Base-by-base conservation (phyloP, 2,329 filamentous ascomycete genomes). In the Emergomyces orientalis region DNA sequence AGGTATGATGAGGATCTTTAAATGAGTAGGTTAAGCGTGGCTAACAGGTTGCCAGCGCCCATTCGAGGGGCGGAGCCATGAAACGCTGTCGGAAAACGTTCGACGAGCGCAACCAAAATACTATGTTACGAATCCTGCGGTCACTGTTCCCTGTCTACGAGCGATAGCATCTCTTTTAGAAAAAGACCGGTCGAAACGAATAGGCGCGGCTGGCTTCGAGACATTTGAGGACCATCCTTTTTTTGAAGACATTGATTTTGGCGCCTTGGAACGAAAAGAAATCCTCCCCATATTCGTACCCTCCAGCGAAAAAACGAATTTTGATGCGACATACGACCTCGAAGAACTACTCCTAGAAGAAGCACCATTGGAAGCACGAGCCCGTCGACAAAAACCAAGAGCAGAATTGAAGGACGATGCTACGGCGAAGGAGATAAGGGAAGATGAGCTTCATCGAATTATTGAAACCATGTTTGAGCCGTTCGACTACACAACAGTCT, bases 271-370 rank as follows among this genome's bases (percentile, higher is more conserved):
- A 73, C 82, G 86, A 66, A 97, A 97, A 74, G 86, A 91, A 71
- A 87, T 97, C 54, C 88, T 92, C 69, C 94, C 94, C 0, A 86
- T 97, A 3, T 99, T 99, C 73, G 84, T 89, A 25, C 94, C 94
- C 0, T 96, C 93, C 0, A 92, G 91, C 62, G 94, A 97, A 58
- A 99, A 99, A 82, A 97, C 94, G 3, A 99, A 99, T 74, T 99
- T 99, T 68, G 94, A 99, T 75, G 94, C 94, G 4, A 99, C 94
- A 0, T 97, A 99, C 73, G 94, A 99, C 75, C 79, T 99, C 59
- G 94, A 99, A 73, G 94, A 99, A 74, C 76, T 99, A 25, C 78
- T 99, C 1, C 77, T 99, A 54, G 94, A 99, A 75, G 94, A 99
- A 74, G 94, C 94, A 14, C 94, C 94, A 0, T 79, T 99, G 5